Evolutionary conservation across 805 yeast species (phyloP).

Genomic region (Saccharomycopsis microspora): DNA sequence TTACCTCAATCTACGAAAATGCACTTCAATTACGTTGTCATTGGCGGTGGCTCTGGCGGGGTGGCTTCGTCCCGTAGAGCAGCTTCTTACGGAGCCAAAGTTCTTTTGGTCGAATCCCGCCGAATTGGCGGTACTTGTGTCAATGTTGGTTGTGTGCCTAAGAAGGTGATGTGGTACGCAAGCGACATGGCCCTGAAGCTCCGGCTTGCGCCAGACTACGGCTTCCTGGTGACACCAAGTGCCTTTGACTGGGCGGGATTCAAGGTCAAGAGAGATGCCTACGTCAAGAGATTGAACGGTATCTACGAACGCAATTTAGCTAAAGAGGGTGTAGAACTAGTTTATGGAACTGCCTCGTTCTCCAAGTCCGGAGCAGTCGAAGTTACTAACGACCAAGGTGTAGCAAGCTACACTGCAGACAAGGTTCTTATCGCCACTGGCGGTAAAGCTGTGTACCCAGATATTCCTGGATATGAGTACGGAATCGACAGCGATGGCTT

Average conservation of each 20-base stretch:
- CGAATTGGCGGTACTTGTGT: slow-evolving; percentile 97
- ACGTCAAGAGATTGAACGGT: slow-evolving; percentile 77
- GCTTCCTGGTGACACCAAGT: slow-evolving; percentile 48
- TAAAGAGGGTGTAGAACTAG: slow-evolving; percentile 80
- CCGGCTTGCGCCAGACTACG: slow-evolving; percentile 70
- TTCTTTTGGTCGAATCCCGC: slow-evolving; percentile 69
- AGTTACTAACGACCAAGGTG: slow-evolving; percentile 35
- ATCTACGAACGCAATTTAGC: slow-evolving; percentile 81
- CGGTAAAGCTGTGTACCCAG: slow-evolving; percentile 69
- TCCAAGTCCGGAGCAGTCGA: slow-evolving; percentile 32
- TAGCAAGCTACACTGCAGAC: slow-evolving; percentile 61
- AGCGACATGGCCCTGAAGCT: slow-evolving; percentile 75
- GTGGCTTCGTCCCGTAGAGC: slow-evolving; percentile 98
- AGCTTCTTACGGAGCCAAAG: slow-evolving; percentile 84
- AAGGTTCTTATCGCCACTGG: slow-evolving; percentile 87
- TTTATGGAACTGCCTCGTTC: slow-evolving; percentile 82
- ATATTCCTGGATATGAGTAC: slow-evolving; percentile 69
- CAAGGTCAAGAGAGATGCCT: slow-evolving; percentile 87
- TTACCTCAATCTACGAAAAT: slow-evolving; percentile 14
- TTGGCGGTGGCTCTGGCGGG: slow-evolving; percentile 99
- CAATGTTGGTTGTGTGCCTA: slow-evolving; percentile 98
- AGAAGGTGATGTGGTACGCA: slow-evolving; percentile 98
- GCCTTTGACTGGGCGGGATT: slow-evolving; percentile 75
- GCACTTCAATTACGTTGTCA: slow-evolving; percentile 85
- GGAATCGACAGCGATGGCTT: slow-evolving; percentile 90